phyloP scores from a whole-genome alignment of 345 rosid genomes.

The Brassica rapa region DNA sequence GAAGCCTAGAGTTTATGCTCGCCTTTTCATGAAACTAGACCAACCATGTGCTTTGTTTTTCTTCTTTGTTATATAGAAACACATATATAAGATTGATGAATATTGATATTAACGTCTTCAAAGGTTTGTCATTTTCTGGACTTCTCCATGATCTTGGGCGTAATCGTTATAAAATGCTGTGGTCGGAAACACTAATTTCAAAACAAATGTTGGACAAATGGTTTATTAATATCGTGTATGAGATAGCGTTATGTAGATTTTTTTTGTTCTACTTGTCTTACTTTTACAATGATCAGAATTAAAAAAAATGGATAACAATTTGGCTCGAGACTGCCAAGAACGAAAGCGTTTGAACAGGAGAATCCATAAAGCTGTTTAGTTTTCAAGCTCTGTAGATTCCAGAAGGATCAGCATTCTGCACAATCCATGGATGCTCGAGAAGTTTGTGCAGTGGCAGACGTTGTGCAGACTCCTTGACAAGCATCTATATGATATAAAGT shows the following conservation, averaged over 20 bases:
- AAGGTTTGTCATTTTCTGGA: neutral
- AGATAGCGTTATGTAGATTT: neutral
- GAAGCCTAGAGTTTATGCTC: neutral
- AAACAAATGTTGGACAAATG: neutral
- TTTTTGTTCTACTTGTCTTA: neutral
- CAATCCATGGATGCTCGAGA: constrained; percentile 96
- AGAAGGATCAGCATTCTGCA: constrained; percentile 91
- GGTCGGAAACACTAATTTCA: neutral
- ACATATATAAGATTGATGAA: neutral
- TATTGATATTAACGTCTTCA: too few relatives aligned
- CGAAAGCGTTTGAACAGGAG: constrained; percentile 7
- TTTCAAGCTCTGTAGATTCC: constrained; percentile 68
- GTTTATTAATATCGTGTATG: neutral
- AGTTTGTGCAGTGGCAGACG: constrained; percentile 88
- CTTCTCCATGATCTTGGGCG: neutral
- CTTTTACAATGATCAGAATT: neutral
- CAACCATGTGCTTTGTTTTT: neutral
- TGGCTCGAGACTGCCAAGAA: constrained; percentile 32
- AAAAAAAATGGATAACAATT: neutral
- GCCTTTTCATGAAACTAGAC: neutral
- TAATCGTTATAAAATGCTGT: too few relatives aligned
- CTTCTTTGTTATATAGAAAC: neutral
- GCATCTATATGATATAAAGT: constrained; percentile 59
- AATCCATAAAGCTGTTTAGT: neutral
- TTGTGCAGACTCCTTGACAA: constrained; percentile 77